Percentiles rank a stretch among this genome's conserved stretches.
Evolutionary conservation across 192 early-diverging fungal species (phyloP).

Genomic region (Obelidium mucronatum): DNA sequence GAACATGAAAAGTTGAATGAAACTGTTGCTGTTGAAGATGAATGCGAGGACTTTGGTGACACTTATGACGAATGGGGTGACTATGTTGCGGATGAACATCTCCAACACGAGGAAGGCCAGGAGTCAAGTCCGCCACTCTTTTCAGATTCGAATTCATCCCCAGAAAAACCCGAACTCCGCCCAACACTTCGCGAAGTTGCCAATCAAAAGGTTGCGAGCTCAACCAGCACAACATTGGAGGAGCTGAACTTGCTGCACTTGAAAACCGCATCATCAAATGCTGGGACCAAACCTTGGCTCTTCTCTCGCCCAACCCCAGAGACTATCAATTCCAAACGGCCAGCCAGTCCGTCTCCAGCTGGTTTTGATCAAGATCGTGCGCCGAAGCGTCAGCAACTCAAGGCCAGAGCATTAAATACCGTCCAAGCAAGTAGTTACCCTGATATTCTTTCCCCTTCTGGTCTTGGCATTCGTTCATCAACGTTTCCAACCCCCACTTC

Average conservation of each 20-base stretch:
- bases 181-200: too few relatives aligned
- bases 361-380: too few relatives aligned
- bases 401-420: too few relatives aligned
- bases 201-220: background rate
- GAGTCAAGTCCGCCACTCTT: background rate
- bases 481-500: too few relatives aligned
- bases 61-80: background rate
- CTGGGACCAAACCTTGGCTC: background rate
- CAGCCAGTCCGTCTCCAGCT: background rate
- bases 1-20: too few relatives aligned
- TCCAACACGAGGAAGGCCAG: too few relatives aligned
- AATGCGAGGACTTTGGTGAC: background rate
- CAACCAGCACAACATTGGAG: background rate
- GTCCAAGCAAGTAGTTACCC: too few relatives aligned
- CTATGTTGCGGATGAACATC: background rate
- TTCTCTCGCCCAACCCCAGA: too few relatives aligned
- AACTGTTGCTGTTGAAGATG: background rate
- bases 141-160: background rate
- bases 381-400: too few relatives aligned
- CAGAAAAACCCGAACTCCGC: background rate
- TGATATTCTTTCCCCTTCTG: too few relatives aligned
- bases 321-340: too few relatives aligned
- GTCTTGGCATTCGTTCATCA: too few relatives aligned
- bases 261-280: background rate
- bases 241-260: slow-evolving; percentile 6